Conservation (phyloP, 2,329 filamentous ascomycete species). For the Arachnomyces sp. region DNA sequence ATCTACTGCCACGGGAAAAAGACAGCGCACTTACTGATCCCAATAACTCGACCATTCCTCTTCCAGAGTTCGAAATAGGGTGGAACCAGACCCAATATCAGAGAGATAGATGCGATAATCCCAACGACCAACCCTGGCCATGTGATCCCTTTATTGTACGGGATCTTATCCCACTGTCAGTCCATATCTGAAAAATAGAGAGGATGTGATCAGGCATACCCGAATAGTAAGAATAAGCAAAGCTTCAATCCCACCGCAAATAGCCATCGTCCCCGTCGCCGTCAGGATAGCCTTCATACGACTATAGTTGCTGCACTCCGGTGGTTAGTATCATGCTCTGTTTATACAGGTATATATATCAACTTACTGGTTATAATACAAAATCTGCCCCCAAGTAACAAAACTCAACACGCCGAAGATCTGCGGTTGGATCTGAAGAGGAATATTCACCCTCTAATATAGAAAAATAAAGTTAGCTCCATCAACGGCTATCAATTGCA, state of each 20-base stretch:
- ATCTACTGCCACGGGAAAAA: background rate
- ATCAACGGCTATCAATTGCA: too few relatives aligned
- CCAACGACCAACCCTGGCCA: conserved; percentile 52
- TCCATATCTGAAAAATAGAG: conserved; percentile 1
- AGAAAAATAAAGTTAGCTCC: too few relatives aligned
- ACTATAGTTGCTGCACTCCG: conserved; percentile 23
- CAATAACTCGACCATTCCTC: conserved; percentile 53
- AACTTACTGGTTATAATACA: conserved; percentile 44
- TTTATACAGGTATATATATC: conserved; percentile 2
- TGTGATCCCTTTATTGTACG: conserved; percentile 47
- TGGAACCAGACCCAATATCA: conserved; percentile 51
- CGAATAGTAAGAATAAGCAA: conserved; percentile 51
- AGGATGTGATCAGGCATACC: conserved; percentile 28
- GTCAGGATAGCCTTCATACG: conserved; percentile 41
- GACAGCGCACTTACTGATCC: conserved; percentile 42
- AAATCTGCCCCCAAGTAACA: conserved; percentile 46
- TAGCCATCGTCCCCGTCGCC: conserved; percentile 32
- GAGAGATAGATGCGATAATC: conserved; percentile 50
- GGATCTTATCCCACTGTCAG: conserved; percentile 32
- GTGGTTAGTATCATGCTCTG: background rate
- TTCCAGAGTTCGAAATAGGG: conserved; percentile 59
- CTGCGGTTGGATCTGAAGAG: conserved; percentile 49
- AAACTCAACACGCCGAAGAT: conserved; percentile 44
- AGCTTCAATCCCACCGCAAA: conserved; percentile 49
- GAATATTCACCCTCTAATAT: conserved; percentile 49